Evolutionary conservation across 768 basidiomycete genomes (phyloP).

Genomic region (Leccinum disarticulatum): DNA sequence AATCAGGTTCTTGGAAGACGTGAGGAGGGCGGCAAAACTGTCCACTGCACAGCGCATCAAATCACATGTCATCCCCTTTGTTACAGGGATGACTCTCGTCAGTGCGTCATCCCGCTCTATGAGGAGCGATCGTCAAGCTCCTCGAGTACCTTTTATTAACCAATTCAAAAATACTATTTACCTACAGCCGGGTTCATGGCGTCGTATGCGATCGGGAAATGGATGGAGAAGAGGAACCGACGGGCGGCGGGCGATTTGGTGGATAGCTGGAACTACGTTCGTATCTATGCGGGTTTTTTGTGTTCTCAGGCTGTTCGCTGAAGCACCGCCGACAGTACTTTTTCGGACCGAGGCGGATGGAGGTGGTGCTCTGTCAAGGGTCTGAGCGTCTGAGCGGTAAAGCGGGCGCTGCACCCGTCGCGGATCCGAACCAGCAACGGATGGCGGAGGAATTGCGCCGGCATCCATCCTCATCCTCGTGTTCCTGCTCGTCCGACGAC

Average conservation of each 20-base stretch:
- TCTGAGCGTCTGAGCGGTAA: constrained; percentile 30
- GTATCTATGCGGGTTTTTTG: constrained; percentile 1
- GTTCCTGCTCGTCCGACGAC: neutral
- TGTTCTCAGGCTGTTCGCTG: neutral
- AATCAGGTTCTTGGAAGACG: constrained; percentile 39
- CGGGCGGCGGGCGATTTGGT: constrained; percentile 41
- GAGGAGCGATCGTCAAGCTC: no score
- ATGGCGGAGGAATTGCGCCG: constrained; percentile 21
- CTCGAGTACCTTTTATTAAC: no score
- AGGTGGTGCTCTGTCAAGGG: constrained; percentile 38
- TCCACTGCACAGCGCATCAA: constrained; percentile 34
- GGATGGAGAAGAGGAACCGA: constrained; percentile 38
- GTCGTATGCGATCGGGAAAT: constrained; percentile 18
- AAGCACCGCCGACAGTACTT: constrained; percentile 37
- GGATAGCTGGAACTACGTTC: constrained; percentile 52
- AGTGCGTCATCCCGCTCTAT: constrained; percentile 9
- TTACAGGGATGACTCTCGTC: constrained; percentile 31
- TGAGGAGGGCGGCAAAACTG: constrained; percentile 36
- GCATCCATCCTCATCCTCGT: neutral
- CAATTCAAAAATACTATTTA: no score
- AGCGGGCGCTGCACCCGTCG: constrained; percentile 19
- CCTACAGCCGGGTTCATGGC: constrained; percentile 21
- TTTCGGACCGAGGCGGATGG: constrained; percentile 46
- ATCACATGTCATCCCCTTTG: constrained; percentile 30
- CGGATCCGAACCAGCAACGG: constrained; percentile 19